Evolutionary conservation across 495 filamentous ascomycete genomes (phyloP), one percentile per base, ranked within the genome.

Genomic region (Xylaria grammica): DNA sequence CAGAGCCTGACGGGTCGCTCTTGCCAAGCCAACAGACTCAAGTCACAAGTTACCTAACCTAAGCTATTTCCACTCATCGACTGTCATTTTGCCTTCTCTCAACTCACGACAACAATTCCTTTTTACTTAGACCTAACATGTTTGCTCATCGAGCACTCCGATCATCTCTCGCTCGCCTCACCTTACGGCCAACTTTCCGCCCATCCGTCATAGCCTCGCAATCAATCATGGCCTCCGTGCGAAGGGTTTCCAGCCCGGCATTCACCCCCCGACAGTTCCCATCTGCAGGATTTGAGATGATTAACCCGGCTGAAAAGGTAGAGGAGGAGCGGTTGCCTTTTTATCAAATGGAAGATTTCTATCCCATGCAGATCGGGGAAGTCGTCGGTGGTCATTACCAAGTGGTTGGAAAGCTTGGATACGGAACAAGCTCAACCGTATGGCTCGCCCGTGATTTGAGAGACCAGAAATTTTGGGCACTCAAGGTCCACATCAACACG

Each of bases 251-350:
- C 52, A 40, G 52, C 19, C 30, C 32, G 17, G 52, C 30, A 17
- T 15, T 24, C 32, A 9, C 27, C 36, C 38, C 53, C 22, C 53
- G 26, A 7, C 10, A 52, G 63, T 67, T 67, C 49, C 65, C 48
- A 11, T 48, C 57, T 11, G 38, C 26, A 20, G 59, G 65, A 29
- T 67, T 67, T 38, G 60, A 61, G 53, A 19, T 67, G 30, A 32
- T 63, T 38, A 45, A 67, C 38, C 48, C 60, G 32, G 52, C 65
- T 30, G 26, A 44, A 44, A 59, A 52, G 58, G 56, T 67, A 55
- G 67, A 69, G 67, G 67, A 69, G 64, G 67, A 69, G 51, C 50
- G 32, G 53, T 46, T 60, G 62, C 40, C 52, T 30, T 54, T 57
- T 32, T 69, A 65, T 60, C 34, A 32, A 20, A 34, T 29, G 34